phyloP scores from a whole-genome alignment of 805 yeast genomes.

The Cyberlindnera japonica region DNA sequence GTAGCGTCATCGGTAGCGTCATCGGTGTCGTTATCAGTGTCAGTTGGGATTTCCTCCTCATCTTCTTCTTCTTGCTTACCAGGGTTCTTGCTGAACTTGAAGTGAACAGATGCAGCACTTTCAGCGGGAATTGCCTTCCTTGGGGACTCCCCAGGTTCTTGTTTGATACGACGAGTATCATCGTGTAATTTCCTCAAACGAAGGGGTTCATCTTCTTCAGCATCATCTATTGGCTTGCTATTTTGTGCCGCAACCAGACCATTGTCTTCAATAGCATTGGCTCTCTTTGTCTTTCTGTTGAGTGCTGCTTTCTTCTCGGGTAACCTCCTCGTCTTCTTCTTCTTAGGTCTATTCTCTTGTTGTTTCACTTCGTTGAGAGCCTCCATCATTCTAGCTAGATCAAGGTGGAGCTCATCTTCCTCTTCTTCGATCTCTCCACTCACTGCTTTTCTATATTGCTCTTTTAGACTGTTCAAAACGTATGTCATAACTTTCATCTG shows the following conservation, averaged over 20 bases:
- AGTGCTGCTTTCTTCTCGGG: neutral
- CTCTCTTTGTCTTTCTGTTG: neutral
- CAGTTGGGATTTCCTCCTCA: neutral
- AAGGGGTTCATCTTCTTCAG: slow-evolving; percentile 3
- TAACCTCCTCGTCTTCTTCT: neutral
- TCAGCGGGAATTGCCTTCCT: neutral
- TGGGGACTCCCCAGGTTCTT: neutral
- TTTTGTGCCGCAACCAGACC: too few relatives aligned
- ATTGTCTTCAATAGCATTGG: too few relatives aligned
- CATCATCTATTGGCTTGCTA: neutral
- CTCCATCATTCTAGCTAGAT: neutral
- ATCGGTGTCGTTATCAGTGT: neutral
- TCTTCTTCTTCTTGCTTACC: neutral
- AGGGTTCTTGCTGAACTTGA: slow-evolving; percentile 4
- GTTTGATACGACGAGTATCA: too few relatives aligned
- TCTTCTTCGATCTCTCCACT: slow-evolving; percentile 20
- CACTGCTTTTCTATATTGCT: slow-evolving; percentile 12
- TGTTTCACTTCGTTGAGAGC: slow-evolving; percentile 4
- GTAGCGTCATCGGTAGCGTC: neutral
- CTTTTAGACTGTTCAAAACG: slow-evolving; percentile 23
- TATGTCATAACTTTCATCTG: slow-evolving; percentile 21
- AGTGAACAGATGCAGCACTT: slow-evolving; percentile 7
- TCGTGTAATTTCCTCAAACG: too few relatives aligned
- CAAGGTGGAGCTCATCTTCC: slow-evolving; percentile 20
- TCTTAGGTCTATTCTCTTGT: neutral